Evolutionary conservation across 345 rosid genomes (phyloP).

Genomic region (Stellera chamaejasme): DNA sequence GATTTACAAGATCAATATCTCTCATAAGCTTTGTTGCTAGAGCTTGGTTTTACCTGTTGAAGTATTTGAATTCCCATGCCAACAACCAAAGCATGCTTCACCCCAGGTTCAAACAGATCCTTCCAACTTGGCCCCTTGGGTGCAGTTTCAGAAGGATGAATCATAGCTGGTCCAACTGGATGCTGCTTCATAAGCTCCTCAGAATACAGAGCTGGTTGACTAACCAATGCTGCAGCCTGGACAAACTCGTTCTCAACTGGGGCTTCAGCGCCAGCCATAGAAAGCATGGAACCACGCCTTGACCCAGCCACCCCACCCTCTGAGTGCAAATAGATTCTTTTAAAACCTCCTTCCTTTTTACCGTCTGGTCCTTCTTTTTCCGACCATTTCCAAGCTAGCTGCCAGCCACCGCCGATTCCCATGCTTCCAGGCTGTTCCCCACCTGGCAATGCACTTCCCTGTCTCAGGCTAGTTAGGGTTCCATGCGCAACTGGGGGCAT

Average conservation of each 20-base stretch:
- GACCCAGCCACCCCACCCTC: conserved; percentile 63
- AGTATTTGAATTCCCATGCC: conserved; percentile 94
- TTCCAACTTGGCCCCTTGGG: conserved; percentile 55
- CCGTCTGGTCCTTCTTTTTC: conserved; percentile 68
- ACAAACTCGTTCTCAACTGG: conserved; percentile 47
- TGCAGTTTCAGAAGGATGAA: conserved; percentile 71
- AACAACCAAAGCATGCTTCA: conserved; percentile 78
- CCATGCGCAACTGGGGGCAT: conserved; percentile 39
- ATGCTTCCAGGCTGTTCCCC: conserved; percentile 46
- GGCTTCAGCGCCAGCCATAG: conserved; percentile 47
- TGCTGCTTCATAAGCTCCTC: conserved; percentile 52
- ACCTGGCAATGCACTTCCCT: conserved; percentile 51
- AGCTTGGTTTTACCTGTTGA: conserved; percentile 67
- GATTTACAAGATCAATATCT: not conserved
- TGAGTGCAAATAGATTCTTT: conserved; percentile 76
- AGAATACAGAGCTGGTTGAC: conserved; percentile 78
- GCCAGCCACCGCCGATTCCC: conserved; percentile 98
- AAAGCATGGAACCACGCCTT: conserved; percentile 60
- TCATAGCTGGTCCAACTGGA: conserved; percentile 81
- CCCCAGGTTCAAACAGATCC: conserved; percentile 89
- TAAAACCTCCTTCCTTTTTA: conserved; percentile 72
- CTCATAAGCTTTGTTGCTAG: conserved; percentile 1
- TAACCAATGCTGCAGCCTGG: conserved; percentile 89
- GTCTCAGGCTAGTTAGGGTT: conserved; percentile 44
- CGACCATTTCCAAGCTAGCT: conserved; percentile 95